Evolutionary conservation across 768 basidiomycete genomes (phyloP).

Genomic region (Ramaria sp.): DNA sequence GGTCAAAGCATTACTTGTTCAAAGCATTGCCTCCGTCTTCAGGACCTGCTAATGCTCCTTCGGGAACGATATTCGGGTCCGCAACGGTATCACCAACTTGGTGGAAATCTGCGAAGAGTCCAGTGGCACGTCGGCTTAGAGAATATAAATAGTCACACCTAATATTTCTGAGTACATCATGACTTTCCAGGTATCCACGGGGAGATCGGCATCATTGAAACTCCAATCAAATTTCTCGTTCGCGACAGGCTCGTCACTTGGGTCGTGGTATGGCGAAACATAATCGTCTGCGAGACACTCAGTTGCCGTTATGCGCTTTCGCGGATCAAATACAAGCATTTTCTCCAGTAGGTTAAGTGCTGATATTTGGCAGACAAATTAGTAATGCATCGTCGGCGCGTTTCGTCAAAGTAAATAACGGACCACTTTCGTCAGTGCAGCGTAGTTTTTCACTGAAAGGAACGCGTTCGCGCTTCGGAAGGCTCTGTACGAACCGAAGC

Average conservation of each 20-base stretch:
- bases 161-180: conserved; percentile 99
- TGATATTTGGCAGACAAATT: conserved; percentile 18
- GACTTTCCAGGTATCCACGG: conserved; percentile 98
- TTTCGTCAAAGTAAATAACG: conserved; percentile 19
- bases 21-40: conserved; percentile 22
- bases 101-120: conserved; percentile 54
- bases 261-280: conserved; percentile 96
- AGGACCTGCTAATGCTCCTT: conserved; percentile 62
- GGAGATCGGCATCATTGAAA: conserved; percentile 98
- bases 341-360: conserved; percentile 94
- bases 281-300: conserved; percentile 88
- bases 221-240: conserved; percentile 97
- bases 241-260: conserved; percentile 92
- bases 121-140: background rate
- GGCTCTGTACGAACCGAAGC: conserved; percentile 93
- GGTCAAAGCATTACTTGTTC: background rate
- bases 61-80: conserved; percentile 28
- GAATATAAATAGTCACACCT: conserved; percentile 38
- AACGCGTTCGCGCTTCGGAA: conserved; percentile 92
- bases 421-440: conserved; percentile 78
- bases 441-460: conserved; percentile 92
- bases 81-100: conserved; percentile 51
- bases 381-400: background rate
- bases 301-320: conserved; percentile 91
- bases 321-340: conserved; percentile 98